Conservation (phyloP, 257 asterid genomes). For the Orobanche coerulescens region DNA sequence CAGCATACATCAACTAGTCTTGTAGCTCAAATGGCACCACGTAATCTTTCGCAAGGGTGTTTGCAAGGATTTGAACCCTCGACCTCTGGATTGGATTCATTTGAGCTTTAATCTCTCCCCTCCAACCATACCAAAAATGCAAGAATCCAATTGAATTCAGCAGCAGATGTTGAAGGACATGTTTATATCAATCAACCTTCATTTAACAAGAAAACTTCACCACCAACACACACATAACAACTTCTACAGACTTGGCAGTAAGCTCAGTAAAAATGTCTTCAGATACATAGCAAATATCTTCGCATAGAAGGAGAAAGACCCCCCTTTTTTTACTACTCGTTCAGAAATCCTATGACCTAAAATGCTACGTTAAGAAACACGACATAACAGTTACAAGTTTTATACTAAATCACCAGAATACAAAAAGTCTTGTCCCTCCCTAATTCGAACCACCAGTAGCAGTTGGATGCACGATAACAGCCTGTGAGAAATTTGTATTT, state of each 20-base stretch:
- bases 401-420: background rate
- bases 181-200: too few relatives aligned
- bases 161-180: too few relatives aligned
- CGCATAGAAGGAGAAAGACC: background rate
- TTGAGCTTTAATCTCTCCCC: too few relatives aligned
- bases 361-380: background rate
- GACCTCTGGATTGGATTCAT: too few relatives aligned
- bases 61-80: too few relatives aligned
- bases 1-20: too few relatives aligned
- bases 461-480: background rate
- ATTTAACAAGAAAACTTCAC: background rate
- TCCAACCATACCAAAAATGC: too few relatives aligned
- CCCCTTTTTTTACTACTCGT: background rate
- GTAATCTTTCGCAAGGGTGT: too few relatives aligned
- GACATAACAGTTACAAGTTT: background rate
- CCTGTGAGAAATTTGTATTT: constrained; percentile 1
- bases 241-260: background rate
- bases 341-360: constrained; percentile 7
- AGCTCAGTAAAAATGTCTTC: background rate
- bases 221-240: background rate
- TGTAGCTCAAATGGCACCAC: too few relatives aligned
- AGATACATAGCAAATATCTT: background rate
- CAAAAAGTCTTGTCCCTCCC: constrained; percentile 7
- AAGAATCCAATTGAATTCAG: too few relatives aligned
- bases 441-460: constrained; percentile 9